These are phyloP conservation scores for Aspergillus panamensis DNA, from an alignment of 495 filamentous ascomycete species.

Conservation along the genomic window DNA sequence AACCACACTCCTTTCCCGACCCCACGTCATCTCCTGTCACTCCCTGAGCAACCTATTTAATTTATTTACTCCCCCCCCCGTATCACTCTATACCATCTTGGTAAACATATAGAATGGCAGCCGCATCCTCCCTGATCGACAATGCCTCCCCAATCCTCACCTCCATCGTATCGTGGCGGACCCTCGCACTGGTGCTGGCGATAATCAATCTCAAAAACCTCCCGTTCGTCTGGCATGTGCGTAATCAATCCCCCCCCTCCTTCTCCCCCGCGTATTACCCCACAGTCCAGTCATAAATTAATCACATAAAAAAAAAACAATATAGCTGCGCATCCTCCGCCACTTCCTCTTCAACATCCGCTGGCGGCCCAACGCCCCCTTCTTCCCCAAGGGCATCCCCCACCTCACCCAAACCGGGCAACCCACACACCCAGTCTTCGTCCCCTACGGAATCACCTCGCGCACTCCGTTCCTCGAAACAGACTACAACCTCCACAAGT, in stretches of 20 bases:
- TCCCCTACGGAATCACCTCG: conserved; percentile 49
- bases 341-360: conserved; percentile 51
- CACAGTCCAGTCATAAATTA: too few species aligned
- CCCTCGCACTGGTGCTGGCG: conserved; percentile 51
- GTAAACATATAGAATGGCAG: not conserved
- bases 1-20: too few species aligned
- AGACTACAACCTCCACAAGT: conserved; percentile 70
- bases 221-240: conserved; percentile 62
- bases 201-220: conserved; percentile 60
- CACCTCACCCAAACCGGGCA: conserved; percentile 31
- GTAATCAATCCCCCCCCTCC: conserved; percentile 22
- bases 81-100: not conserved
- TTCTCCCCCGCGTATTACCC: not conserved
- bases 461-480: conserved; percentile 54
- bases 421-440: conserved; percentile 52
- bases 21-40: too few species aligned
- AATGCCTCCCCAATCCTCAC: conserved; percentile 24
- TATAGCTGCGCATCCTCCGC: conserved; percentile 35
- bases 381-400: conserved; percentile 32
- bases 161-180: conserved; percentile 47
- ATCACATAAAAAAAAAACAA: too few species aligned
- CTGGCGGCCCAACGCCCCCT: conserved; percentile 36
- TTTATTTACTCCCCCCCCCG: not conserved
- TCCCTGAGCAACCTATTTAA: not conserved
- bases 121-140: not conserved